A percentile compares a stretch with the other conserved stretches of the same genome.
phyloP scores from a whole-genome alignment of 2,329 filamentous ascomycete genomes.

The Xylaria sp. region DNA sequence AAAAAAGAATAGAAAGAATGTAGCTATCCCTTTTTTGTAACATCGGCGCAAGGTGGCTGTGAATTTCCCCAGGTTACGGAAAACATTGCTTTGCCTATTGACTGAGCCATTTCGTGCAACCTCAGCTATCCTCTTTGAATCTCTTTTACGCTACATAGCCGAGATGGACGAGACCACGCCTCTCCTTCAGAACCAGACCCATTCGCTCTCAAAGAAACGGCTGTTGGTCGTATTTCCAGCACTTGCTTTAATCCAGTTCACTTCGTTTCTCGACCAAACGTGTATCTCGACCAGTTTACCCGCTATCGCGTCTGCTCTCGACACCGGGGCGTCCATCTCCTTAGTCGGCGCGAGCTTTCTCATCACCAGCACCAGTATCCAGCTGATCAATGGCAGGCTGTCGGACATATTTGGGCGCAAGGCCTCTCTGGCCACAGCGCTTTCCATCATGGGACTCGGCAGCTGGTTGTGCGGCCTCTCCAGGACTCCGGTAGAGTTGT shows the following conservation, averaged over 20 bases:
- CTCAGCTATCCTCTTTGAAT: no score
- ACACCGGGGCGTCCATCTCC: constrained; percentile 9
- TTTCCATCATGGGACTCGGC: background rate
- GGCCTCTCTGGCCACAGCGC: constrained; percentile 1
- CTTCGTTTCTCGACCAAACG: constrained; percentile 10
- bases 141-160: no score
- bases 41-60: no score
- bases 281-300: constrained; percentile 11
- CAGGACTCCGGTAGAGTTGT: background rate
- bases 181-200: constrained; percentile 6
- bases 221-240: constrained; percentile 4
- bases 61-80: no score
- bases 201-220: constrained; percentile 1
- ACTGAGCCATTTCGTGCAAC: no score
- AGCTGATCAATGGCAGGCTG: constrained; percentile 12
- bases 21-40: no score
- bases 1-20: no score
- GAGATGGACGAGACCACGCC: constrained; percentile 8
- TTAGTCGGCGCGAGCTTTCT: constrained; percentile 12
- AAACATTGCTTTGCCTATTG: no score
- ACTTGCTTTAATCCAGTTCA: constrained; percentile 11
- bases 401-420: constrained; percentile 12
- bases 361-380: constrained; percentile 9
- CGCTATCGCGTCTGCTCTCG: constrained; percentile 3
- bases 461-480: constrained; percentile 3